phyloP scores from a whole-genome alignment of 2,329 filamentous ascomycete species.

The Cladosporium velox region DNA sequence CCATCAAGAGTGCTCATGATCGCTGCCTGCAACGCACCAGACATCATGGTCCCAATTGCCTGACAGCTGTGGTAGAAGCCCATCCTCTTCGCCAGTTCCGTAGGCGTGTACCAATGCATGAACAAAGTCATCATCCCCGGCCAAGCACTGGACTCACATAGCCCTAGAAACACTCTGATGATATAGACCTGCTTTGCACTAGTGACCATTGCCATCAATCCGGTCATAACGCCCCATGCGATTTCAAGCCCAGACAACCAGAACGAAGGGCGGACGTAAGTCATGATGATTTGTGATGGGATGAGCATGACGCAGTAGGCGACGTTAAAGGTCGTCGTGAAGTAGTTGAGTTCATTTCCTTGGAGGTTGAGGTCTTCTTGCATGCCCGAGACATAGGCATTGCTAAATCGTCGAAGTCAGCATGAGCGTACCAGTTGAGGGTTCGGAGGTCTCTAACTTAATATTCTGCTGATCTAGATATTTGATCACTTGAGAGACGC shows the following conservation, averaged over 20 bases:
- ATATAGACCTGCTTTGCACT: conserved; percentile 33
- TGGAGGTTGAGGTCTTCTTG: conserved; percentile 57
- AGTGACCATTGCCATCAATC: conserved; percentile 29
- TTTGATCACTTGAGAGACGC: conserved; percentile 43
- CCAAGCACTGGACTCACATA: conserved; percentile 43
- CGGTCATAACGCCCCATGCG: conserved; percentile 23
- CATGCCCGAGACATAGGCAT: conserved; percentile 52
- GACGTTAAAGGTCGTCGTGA: conserved; percentile 15
- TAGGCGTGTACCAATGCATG: conserved; percentile 26
- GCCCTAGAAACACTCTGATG: conserved; percentile 32
- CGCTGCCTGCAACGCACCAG: conserved; percentile 28
- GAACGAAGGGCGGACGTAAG: conserved; percentile 21
- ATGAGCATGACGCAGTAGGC: conserved; percentile 49
- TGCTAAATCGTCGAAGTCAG: background rate
- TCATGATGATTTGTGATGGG: conserved; percentile 20
- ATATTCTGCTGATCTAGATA: conserved; percentile 36
- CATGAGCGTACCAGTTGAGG: conserved; percentile 23
- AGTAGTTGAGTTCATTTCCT: conserved; percentile 55
- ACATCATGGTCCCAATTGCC: conserved; percentile 35
- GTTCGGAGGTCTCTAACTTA: conserved; percentile 24
- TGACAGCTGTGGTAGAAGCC: conserved; percentile 56
- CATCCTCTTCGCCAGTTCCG: conserved; percentile 52
- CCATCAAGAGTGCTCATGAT: conserved; percentile 41
- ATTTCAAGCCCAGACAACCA: conserved; percentile 20
- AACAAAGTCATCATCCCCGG: conserved; percentile 33